These are phyloP conservation scores for Xylaria grammica DNA, from an alignment of 495 filamentous ascomycete genomes.

Conservation along the genomic window DNA sequence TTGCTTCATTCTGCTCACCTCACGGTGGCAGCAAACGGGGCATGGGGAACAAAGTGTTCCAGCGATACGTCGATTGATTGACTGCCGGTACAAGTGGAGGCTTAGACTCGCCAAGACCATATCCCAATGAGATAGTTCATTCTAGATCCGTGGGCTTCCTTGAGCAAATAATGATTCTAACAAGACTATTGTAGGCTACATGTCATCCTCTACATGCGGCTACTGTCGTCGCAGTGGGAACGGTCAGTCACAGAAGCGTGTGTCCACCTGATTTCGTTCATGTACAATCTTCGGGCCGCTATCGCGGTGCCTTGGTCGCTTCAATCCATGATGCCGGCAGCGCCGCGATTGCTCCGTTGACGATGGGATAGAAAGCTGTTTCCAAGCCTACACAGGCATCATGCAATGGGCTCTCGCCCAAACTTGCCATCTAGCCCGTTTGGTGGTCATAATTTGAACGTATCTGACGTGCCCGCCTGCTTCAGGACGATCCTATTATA, in stretches of 20 bases:
- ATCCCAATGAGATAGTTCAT: slow-evolving; percentile 1
- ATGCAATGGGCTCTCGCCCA: slow-evolving; percentile 13
- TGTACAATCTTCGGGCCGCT: slow-evolving; percentile 11
- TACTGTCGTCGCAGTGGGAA: slow-evolving; percentile 53
- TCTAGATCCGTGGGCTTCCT: not conserved
- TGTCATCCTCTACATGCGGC: slow-evolving; percentile 54
- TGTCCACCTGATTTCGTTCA: slow-evolving; percentile 26
- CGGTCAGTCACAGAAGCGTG: slow-evolving; percentile 51
- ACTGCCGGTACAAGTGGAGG: slow-evolving; percentile 1
- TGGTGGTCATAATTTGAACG: slow-evolving; percentile 34
- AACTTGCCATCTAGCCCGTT: slow-evolving; percentile 30
- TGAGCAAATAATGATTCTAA: slow-evolving; percentile 11
- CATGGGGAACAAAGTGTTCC: not conserved
- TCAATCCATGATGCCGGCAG: slow-evolving; percentile 21
- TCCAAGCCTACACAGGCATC: slow-evolving; percentile 1
- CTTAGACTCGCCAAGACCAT: slow-evolving; percentile 4
- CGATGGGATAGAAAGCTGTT: not conserved
- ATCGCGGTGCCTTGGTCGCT: slow-evolving; percentile 16
- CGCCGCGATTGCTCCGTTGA: not conserved
- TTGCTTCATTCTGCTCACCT: slow-evolving; percentile 3
- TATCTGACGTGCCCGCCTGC: slow-evolving; percentile 33
- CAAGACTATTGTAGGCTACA: slow-evolving; percentile 46
- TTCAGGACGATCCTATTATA: slow-evolving; percentile 85
- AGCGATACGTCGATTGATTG: not conserved
- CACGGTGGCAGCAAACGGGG: not conserved